Base-by-base conservation (phyloP, 306 rosid species). In the Elaeagnus macrophylla region DNA sequence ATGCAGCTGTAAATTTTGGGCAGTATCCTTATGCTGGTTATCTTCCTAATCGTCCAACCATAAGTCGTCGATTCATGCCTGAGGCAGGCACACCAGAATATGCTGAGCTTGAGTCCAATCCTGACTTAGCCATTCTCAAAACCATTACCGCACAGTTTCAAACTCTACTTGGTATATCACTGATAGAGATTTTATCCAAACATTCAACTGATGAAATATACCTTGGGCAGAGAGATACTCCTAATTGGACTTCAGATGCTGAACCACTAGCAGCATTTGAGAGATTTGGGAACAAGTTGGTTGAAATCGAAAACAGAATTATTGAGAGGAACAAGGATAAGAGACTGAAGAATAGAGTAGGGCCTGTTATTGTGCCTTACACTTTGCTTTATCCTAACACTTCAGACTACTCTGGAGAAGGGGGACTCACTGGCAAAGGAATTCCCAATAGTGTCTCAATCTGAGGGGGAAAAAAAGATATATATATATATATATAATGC, bases 1-100 rank as follows among this genome's bases (percentile, higher is more conserved):
- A 91, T 59, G 99, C 99, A 15, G 99, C 99, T 0, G 95, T 91
- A 20, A 91, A 91, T 44, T 91, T 91, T 61, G 96, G 99, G 57
- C 96, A 91, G 18, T 91, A 88, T 64, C 85, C 95, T 19, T 91
- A 84, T 43, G 99, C 95, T 7, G 99, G 99, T 1, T 87, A 70
- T 75, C 94, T 91, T 59, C 99, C 96, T 0, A 91, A 91, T 57
- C 94, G 99, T 11, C 99, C 99, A 37, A 91, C 96, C 0, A 80
- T 87, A 50, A 91, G 96, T 61, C 93, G 99, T 6, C 81, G 89
- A 52, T 87, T 91, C 85, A 82, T 91, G 96, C 99, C 99, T 0
- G 96, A 87, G 81, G 72, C 79, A 9, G 99, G 99, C 8, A 91
- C 95, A 0, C 61, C 75, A 0, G 99, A 87, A 56, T 84, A 66